Percentiles rank a stretch among this genome's conserved stretches.
phyloP scores from a whole-genome alignment of 768 basidiomycete genomes.

The Lactarius akahatsu region DNA sequence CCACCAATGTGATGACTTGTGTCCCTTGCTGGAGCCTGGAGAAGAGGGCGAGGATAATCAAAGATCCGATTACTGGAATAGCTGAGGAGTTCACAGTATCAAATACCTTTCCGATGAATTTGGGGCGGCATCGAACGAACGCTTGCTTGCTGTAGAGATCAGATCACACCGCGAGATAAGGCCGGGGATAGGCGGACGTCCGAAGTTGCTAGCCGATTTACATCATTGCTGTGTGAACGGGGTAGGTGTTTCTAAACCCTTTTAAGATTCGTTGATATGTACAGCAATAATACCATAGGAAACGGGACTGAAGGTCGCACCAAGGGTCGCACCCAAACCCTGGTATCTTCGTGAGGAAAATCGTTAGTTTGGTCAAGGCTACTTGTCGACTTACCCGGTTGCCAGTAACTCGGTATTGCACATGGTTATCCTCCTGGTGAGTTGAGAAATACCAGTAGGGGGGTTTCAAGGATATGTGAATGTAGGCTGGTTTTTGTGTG shows the following conservation, averaged over 20 bases:
- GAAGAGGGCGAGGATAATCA: constrained; percentile 42
- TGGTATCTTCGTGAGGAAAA: background rate
- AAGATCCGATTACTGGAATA: constrained; percentile 44
- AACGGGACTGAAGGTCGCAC: background rate
- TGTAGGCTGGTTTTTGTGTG: background rate
- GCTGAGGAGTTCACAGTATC: constrained; percentile 74
- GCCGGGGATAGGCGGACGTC: constrained; percentile 45
- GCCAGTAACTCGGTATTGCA: background rate
- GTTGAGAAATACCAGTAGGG: background rate
- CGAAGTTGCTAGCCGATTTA: constrained; percentile 96
- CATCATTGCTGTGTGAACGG: constrained; percentile 71
- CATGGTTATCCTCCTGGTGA: background rate
- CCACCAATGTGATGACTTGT: constrained; percentile 85
- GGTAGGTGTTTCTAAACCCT: background rate
- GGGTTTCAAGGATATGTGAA: background rate
- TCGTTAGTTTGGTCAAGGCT: background rate
- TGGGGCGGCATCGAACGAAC: constrained; percentile 75
- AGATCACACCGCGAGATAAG: constrained; percentile 16
- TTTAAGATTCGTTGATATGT: background rate
- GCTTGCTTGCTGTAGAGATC: constrained; percentile 76
- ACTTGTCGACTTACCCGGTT: background rate
- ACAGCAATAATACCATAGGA: background rate
- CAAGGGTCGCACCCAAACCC: background rate
- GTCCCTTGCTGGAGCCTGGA: constrained; percentile 13
- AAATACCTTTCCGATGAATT: constrained; percentile 94